Percentiles rank a stretch among this genome's conserved stretches.
These are phyloP conservation scores for Coprinopsis strossmayeri DNA, from an alignment of 768 basidiomycete genomes.

Conservation along the genomic window DNA sequence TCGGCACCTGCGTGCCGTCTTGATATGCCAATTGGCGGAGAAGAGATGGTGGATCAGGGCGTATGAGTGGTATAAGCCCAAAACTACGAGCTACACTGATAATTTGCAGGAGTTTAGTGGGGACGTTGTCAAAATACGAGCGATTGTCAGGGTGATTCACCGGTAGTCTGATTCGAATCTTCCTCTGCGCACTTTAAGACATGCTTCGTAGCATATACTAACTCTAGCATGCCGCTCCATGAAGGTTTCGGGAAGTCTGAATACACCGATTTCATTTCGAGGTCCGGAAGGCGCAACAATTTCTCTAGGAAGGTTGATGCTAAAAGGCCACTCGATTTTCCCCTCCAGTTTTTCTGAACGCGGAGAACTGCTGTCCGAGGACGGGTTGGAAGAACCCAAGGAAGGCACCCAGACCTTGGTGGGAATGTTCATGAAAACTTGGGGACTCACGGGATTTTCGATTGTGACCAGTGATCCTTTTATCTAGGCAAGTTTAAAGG, in stretches of 20 bases:
- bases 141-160: conserved; percentile 18
- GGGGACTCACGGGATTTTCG: conserved; percentile 25
- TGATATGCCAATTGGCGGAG: conserved; percentile 30
- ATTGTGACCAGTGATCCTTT: conserved; percentile 33
- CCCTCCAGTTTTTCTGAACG: conserved; percentile 32
- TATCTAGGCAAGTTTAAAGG: conserved; percentile 18
- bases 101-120: not conserved
- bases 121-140: not conserved
- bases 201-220: conserved; percentile 29
- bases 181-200: conserved; percentile 24
- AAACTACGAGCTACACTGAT: conserved; percentile 9
- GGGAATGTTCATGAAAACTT: conserved; percentile 27
- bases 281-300: conserved; percentile 18
- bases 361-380: conserved; percentile 2
- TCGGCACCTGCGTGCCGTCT: conserved; percentile 25
- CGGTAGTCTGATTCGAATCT: conserved; percentile 28
- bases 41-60: conserved; percentile 24
- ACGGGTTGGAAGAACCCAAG: conserved; percentile 15
- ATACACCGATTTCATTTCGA: conserved; percentile 18
- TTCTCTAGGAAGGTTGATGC: conserved; percentile 32
- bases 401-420: conserved; percentile 31
- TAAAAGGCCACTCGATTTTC: conserved; percentile 30
- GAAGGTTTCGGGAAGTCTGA: conserved; percentile 32
- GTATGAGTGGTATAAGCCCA: conserved; percentile 26
- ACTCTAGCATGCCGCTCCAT: conserved; percentile 30